These are phyloP conservation scores for Typha latifolia DNA, from an alignment of 176 grass and related monocot species.

Conservation along the genomic window DNA sequence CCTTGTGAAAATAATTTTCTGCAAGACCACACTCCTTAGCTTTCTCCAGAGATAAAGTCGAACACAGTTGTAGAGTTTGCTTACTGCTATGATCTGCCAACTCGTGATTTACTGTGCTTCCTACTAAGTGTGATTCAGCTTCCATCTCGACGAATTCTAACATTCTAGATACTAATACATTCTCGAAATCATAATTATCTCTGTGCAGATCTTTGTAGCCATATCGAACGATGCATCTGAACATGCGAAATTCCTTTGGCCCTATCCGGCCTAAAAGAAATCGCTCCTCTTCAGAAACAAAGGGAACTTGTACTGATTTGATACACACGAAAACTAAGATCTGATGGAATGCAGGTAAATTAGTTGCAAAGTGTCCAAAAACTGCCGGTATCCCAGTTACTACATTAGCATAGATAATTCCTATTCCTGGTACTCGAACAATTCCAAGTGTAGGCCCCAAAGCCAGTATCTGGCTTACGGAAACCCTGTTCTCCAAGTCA, in stretches of 20 bases:
- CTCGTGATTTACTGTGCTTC: too few species aligned
- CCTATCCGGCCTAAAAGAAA: conserved; percentile 63
- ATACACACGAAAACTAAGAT: conserved; percentile 63
- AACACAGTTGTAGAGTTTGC: too few species aligned
- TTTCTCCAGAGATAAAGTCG: too few species aligned
- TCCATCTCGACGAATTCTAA: conserved; percentile 72
- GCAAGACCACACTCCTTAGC: too few species aligned
- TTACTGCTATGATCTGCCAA: too few species aligned
- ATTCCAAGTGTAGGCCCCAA: conserved; percentile 69
- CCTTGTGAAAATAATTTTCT: conserved; percentile 4
- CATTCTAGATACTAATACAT: conserved; percentile 66
- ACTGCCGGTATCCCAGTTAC: conserved; percentile 62
- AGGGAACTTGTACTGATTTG: conserved; percentile 49
- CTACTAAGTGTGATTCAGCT: conserved; percentile 25
- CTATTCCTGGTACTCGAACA: conserved; percentile 63
- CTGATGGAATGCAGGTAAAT: conserved; percentile 69
- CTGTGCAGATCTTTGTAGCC: conserved; percentile 71
- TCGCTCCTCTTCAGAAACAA: conserved; percentile 47
- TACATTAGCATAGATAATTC: conserved; percentile 64
- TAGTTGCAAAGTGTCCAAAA: conserved; percentile 76
- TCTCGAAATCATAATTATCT: conserved; percentile 68
- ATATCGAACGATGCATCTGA: conserved; percentile 66
- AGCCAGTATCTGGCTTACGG: conserved; percentile 66
- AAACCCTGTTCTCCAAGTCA: conserved; percentile 78
- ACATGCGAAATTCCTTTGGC: conserved; percentile 56